Evolutionary conservation across 2,329 filamentous ascomycete genomes (phyloP), one percentile per base, ranked within the genome.

Genomic region (Biscogniauxia marginata): DNA sequence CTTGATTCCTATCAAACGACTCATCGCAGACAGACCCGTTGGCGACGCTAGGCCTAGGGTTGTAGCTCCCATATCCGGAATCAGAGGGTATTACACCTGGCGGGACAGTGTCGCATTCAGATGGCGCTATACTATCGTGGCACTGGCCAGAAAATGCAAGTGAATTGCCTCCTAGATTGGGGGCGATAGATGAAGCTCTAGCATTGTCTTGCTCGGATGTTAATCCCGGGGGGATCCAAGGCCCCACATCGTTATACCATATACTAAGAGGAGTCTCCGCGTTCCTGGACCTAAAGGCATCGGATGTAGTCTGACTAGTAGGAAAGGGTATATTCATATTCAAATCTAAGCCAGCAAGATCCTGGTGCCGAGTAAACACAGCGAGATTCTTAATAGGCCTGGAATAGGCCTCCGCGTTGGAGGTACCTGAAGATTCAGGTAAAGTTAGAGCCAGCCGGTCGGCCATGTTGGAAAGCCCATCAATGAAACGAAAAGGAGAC

Each of bases 21-120:
- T 80, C 78, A 2, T 73, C 77, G 58, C 73, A 76, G 43, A 75
- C 65, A 1, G 80, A 82, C 16, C 68, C 70, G 45, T 75, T 77
- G 7, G 73, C 73, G 50, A 76, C 70, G 59, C 79, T 81, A 22
- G 69, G 75, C 21, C 74, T 74, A 4, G 73, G 60, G 20, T 65
- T 63, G 54, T 72, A 73, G 50, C 76, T 75, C 7, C 71, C 77
- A 59, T 82, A 82, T 20, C 77, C 78, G 9, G 79, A 82, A 61
- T 82, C 79, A 2, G 73, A 74, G 16, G 70, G 67, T 16, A 67
- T 50, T n/a, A 59, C 62, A 18, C 61, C 60, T n/a, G 65, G 69
- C 8, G 72, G 64, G 46, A 69, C 51, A 3, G 73, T 77, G 48
- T 71, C 72, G 57, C 71, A 73, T 47, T 79, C 77, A 5, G 77